phyloP scores from a whole-genome alignment of 306 rosid genomes.

The Adenanthera pavonina region DNA sequence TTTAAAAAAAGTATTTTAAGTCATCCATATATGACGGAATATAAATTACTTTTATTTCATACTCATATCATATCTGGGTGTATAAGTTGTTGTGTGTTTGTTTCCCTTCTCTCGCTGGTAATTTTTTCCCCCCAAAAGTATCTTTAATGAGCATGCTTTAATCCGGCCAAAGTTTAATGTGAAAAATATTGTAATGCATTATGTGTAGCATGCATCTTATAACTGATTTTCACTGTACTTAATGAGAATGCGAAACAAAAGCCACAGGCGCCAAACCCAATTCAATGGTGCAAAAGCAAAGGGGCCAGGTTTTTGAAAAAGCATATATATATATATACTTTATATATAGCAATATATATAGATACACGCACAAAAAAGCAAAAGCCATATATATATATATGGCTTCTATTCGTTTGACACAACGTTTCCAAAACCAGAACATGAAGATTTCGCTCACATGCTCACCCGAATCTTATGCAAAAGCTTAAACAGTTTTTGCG shows the following conservation, averaged over 20 bases:
- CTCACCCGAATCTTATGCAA: slow-evolving; percentile 29
- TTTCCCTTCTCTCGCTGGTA: not conserved
- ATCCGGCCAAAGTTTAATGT: not conserved
- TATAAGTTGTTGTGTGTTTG: not conserved
- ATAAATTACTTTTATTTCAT: no score
- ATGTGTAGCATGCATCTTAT: not conserved
- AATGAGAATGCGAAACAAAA: slow-evolving; percentile 28
- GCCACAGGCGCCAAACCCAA: slow-evolving; percentile 21
- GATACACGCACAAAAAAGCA: slow-evolving; percentile 1
- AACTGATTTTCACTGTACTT: slow-evolving; percentile 23
- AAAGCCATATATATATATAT: not conserved
- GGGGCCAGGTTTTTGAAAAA: slow-evolving; percentile 5
- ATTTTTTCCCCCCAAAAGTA: not conserved
- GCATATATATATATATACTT: no score
- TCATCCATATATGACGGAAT: no score
- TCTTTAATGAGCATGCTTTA: not conserved
- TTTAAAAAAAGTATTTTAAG: no score
- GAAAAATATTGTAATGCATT: not conserved
- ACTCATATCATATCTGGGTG: no score
- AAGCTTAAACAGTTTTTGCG: slow-evolving; percentile 15
- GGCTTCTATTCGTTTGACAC: slow-evolving; percentile 38
- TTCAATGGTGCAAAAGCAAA: slow-evolving; percentile 40
- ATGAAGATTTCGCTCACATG: slow-evolving; percentile 18
- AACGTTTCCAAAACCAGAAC: slow-evolving; percentile 38
- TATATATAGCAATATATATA: not conserved